Base-by-base conservation (phyloP, 331 rosid species). In the Spiraea crenata region DNA sequence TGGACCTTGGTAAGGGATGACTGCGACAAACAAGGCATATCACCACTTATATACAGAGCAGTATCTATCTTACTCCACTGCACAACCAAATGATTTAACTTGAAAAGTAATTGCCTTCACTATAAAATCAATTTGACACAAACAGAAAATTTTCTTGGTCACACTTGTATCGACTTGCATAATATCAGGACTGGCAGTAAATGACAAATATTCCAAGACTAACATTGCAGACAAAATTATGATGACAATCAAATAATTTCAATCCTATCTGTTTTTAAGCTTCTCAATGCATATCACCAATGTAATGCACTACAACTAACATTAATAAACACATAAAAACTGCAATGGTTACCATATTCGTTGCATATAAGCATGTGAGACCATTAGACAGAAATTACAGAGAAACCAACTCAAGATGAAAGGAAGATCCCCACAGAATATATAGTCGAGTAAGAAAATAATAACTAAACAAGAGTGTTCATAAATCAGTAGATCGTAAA, bases 401-500 rank as follows among this genome's bases (percentile, higher is more conserved):
- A 20, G 44, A 42, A 47, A 56, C 38, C 25, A 52, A 12, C 44
- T 48, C 11, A 51, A 67, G 20, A 25, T 4, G 31, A 9, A 31
- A 56, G 46, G 12, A 14, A 70, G 34, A 40, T 2, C n/a, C n/a
- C n/a, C 48, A 6, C 45, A 2, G 44, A 68, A 19, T 3, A 51
- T 42, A 4, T 4, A 25, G 42, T 64, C 37, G 50, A 1, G 16
- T 14, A 37, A 41, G 7, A 47, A 19, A 69, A 38, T 7, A 61
- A 45, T 48, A 31, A 25, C 17, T 40, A 61, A 71, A 31, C 60
- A 31, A 17, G 57, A 61, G 64, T 46, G 48, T 51, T 47, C 31
- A 47, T 39, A 48, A 67, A 71, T 66, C 17, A 41, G 17, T 42
- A 73, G 20, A 63, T 47, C 1, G 72, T 54, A 45, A 80, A 63